phyloP scores from a whole-genome alignment of 2,329 filamentous ascomycete genomes.

The Exophiala aquamarina region DNA sequence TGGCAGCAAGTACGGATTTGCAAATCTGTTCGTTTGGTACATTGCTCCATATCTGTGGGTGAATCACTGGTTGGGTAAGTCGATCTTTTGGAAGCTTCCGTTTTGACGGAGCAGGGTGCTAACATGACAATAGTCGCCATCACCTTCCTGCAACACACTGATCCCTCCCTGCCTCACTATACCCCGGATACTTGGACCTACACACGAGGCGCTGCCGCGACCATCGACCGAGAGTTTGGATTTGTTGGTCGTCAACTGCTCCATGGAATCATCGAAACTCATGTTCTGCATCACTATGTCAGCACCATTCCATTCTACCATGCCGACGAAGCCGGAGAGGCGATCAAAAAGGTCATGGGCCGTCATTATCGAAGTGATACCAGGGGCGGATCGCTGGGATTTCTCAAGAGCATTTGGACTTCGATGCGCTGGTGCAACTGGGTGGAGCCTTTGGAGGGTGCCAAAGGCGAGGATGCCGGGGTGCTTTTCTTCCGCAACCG shows the following conservation, averaged over 20 bases:
- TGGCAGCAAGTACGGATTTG: conserved; percentile 75
- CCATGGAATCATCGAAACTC: conserved; percentile 96
- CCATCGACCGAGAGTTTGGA: conserved; percentile 95
- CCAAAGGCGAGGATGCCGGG: conserved; percentile 75
- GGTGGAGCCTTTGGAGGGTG: conserved; percentile 87
- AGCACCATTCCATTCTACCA: conserved; percentile 96
- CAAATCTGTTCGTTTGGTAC: conserved; percentile 93
- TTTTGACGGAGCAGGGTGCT: conserved; percentile 10
- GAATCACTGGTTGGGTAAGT: conserved; percentile 96
- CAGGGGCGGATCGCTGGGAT: conserved; percentile 73
- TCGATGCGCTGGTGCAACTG: conserved; percentile 89
- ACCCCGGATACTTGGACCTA: conserved; percentile 84
- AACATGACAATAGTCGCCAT: conserved; percentile 71
- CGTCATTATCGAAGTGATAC: conserved; percentile 87
- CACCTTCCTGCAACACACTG: conserved; percentile 96
- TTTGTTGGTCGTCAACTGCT: conserved; percentile 89
- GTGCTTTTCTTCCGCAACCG: conserved; percentile 94
- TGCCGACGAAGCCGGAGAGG: conserved; percentile 89
- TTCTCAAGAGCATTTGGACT: conserved; percentile 79
- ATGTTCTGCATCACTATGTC: conserved; percentile 97
- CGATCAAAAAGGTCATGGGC: conserved; percentile 94
- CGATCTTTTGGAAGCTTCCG: conserved; percentile 2
- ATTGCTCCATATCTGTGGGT: conserved; percentile 94
- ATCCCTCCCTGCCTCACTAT: conserved; percentile 92
- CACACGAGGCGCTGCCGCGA: conserved; percentile 87